Base-by-base conservation (phyloP, 371 early-diverging fungal species). In the Choanephora cucurbitarum region DNA sequence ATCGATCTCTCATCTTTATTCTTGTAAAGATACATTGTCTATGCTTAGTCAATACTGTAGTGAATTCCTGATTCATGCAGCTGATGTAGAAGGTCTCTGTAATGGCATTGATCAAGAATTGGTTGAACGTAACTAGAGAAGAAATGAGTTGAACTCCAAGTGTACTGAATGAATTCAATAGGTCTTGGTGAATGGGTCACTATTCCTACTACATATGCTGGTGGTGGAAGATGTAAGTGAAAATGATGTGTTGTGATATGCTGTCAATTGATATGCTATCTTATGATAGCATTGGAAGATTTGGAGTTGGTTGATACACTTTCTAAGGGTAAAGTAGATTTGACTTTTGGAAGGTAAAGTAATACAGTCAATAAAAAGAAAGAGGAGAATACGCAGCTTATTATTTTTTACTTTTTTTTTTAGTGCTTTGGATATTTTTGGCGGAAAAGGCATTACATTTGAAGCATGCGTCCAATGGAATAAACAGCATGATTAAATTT, bases 341-440 rank as follows among this genome's bases (percentile, higher is more conserved):
- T 97, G 56, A 98, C 98, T 1, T 91, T 90, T 71, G 98, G 98
- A 62, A 91, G 88, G 87, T 83, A 78, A 64, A 66, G 17, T 14
- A 50, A 22, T 52, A n/a, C n/a, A n/a, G n/a, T n/a, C n/a, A n/a
- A n/a, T n/a, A n/a, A n/a, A n/a, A n/a, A n/a, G n/a, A n/a, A n/a
- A n/a, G n/a, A n/a, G n/a, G n/a, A n/a, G n/a, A n/a, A n/a, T n/a
- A n/a, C n/a, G n/a, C n/a, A n/a, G n/a, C n/a, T n/a, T n/a, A n/a
- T n/a, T n/a, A n/a, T n/a, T n/a, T n/a, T n/a, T n/a, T n/a, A n/a
- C n/a, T n/a, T n/a, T n/a, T 11, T 17, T 15, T 43, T 10, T 33
- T 49, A 93, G 96, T 67, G 96, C 97, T 5, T 69, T 98, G 66
- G 98, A 98, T 75, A 90, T 98, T n/a, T 98, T 98, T 84, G 98